These are phyloP conservation scores for Musa itinerans DNA, from an alignment of 176 grass and related monocot species.

Conservation along the genomic window DNA sequence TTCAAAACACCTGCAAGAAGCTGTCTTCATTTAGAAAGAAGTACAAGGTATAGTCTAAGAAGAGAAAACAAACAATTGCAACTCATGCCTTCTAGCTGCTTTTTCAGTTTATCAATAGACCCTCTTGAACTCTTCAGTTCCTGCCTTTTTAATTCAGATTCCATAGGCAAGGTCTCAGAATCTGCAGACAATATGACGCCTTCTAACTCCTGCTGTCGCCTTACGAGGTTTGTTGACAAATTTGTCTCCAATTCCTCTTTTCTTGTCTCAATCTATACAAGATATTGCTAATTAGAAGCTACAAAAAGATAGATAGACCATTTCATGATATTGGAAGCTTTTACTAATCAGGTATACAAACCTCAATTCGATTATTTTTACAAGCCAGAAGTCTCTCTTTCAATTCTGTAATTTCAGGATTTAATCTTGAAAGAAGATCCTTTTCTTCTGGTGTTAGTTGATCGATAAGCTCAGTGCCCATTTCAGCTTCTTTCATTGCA, in stretches of 20 bases:
- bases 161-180: constrained; percentile 53
- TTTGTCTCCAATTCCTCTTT: constrained; percentile 96
- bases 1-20: constrained; percentile 47
- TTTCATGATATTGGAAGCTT: constrained; percentile 1
- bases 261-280: constrained; percentile 76
- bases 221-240: constrained; percentile 94
- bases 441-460: constrained; percentile 85
- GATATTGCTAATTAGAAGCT: constrained; percentile 14
- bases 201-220: constrained; percentile 83
- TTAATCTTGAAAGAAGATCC: constrained; percentile 77
- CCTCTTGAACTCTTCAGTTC: constrained; percentile 62
- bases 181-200: constrained; percentile 81
- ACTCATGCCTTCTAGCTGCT: constrained; percentile 58
- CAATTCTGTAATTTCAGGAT: constrained; percentile 88
- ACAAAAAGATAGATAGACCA: neutral
- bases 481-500: constrained; percentile 91
- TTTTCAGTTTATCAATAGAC: constrained; percentile 62
- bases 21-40: constrained; percentile 9
- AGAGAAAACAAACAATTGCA: constrained; percentile 10
- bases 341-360: constrained; percentile 33
- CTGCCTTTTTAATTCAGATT: constrained; percentile 68
- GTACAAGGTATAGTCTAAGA: constrained; percentile 2
- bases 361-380: constrained; percentile 89
- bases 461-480: constrained; percentile 98
- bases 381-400: constrained; percentile 74